A percentile compares a stretch with the other conserved stretches of the same genome.
Evolutionary conservation across 2,329 filamentous ascomycete species (phyloP).

Genomic region (Fusarium odoratissimum): DNA sequence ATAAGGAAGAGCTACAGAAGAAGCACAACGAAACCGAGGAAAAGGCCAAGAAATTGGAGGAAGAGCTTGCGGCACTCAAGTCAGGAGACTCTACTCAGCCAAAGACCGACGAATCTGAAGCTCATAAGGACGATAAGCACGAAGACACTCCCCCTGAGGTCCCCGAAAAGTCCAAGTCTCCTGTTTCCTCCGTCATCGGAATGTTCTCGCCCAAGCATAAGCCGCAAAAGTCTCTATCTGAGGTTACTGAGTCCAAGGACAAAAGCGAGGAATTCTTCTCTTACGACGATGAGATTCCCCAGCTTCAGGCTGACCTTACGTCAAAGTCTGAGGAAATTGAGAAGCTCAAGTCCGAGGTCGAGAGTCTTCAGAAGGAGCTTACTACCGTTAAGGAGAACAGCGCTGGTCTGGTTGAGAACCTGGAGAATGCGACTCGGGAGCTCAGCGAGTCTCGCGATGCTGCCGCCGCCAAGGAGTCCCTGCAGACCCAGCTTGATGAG

Average conservation of each 20-base stretch:
- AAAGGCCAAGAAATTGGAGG: constrained; percentile 68
- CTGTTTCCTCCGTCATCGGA: constrained; percentile 60
- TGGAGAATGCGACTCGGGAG: constrained; percentile 76
- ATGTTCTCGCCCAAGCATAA: constrained; percentile 63
- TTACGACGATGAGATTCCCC: constrained; percentile 86
- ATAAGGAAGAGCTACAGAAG: constrained; percentile 83
- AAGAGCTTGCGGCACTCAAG: constrained; percentile 69
- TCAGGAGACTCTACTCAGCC: constrained; percentile 45
- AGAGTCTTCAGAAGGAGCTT: constrained; percentile 76
- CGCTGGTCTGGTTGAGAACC: constrained; percentile 71
- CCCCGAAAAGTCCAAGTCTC: constrained; percentile 55
- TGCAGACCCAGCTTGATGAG: constrained; percentile 63
- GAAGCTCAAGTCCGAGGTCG: constrained; percentile 75
- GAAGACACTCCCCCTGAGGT: constrained; percentile 36
- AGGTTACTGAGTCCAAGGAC: constrained; percentile 44
- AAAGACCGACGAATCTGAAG: constrained; percentile 49
- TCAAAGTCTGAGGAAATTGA: constrained; percentile 78
- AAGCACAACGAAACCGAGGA: constrained; percentile 77
- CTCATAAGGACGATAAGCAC: constrained; percentile 44
- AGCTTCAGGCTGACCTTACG: constrained; percentile 79
- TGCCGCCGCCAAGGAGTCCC: constrained; percentile 54
- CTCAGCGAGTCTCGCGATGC: constrained; percentile 62
- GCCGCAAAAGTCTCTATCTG: constrained; percentile 44
- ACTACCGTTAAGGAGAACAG: constrained; percentile 77
- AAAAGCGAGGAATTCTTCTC: constrained; percentile 85